Base-by-base conservation (phyloP, 108 stramenopile species). In the Nitzschia putrida region DNA sequence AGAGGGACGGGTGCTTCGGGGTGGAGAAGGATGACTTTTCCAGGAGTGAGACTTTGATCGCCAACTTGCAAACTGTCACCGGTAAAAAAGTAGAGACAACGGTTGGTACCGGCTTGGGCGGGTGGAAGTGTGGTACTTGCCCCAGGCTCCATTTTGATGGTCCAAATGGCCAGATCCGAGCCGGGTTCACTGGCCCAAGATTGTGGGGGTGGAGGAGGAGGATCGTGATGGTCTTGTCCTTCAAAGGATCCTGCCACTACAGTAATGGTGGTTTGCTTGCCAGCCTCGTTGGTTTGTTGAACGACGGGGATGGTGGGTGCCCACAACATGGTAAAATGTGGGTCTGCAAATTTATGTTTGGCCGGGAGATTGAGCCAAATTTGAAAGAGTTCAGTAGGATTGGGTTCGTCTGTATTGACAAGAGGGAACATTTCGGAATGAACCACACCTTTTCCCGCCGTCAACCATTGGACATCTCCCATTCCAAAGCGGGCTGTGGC, bases 381-480 rank as follows among this genome's bases (percentile, higher is more conserved):
- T 58, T 89, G 91, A 63, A 86, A 86, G 56, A 88, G 72, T 58
- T 76, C 47, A 4, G 69, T 69, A 26, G 44, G 69, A 58, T 88
- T 88, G 0, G 57, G 57, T 41, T 58, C 41, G 23, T 82, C 71
- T 6, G 58, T 59, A 14, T 73, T 47, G 20, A 84, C 60, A 40
- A 89, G 68, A 8, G 85, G 86, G 57, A 88, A 88, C 82, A 85
- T 87, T 78, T 89, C 89, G 0, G 79, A 83, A 56, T 96, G 95
- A 8, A 91, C 84, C 22, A 94, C 72, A 14, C 95, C 95, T 21
- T 52, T 47, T 16, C 91, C 95, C 9, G 95, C 93, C 3, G 93
- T 94, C 92, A 96, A 91, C 93, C 92, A 94, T 76, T 96, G 95
- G 7, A 96, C 66, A 73, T 94, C 93, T 11, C 85, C 87, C 25